Evolutionary conservation across 2,329 filamentous ascomycete species (phyloP).

Genomic region (Aspergillus neoniger): DNA sequence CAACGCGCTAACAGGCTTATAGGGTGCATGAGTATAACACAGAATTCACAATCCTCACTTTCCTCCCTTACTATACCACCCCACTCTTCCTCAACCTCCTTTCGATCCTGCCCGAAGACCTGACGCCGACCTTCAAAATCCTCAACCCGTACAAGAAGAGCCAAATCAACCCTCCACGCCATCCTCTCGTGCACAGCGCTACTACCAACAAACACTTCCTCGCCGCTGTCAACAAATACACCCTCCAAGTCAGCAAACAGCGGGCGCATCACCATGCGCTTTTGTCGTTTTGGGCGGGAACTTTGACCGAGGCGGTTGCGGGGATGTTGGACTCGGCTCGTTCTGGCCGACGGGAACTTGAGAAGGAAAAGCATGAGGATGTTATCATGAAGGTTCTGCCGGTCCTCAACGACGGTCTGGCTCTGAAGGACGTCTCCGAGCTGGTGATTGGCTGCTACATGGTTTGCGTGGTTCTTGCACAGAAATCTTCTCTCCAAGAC

Average conservation of each 20-base stretch:
- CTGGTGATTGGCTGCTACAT: conserved; percentile 88
- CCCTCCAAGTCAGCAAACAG: conserved; percentile 70
- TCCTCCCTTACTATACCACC: conserved; percentile 87
- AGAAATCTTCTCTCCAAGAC: conserved; percentile 78
- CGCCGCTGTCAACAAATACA: conserved; percentile 73
- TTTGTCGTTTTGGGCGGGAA: conserved; percentile 86
- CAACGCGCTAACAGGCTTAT: conserved; percentile 21
- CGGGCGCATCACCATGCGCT: conserved; percentile 75
- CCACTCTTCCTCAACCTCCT: conserved; percentile 83
- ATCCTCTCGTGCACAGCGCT: conserved; percentile 80
- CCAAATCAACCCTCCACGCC: conserved; percentile 72
- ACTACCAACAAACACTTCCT: conserved; percentile 77
- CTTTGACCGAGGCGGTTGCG: conserved; percentile 82
- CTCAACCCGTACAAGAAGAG: conserved; percentile 82
- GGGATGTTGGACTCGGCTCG: conserved; percentile 75
- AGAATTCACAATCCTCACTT: conserved; percentile 73
- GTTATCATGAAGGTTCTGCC: conserved; percentile 68
- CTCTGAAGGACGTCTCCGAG: conserved; percentile 73
- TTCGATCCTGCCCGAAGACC: conserved; percentile 74
- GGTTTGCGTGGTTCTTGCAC: conserved; percentile 80
- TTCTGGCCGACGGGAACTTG: conserved; percentile 73
- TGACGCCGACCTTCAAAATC: conserved; percentile 78
- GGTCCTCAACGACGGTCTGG: conserved; percentile 74
- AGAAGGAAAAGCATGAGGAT: conserved; percentile 78
- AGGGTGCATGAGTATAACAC: conserved; percentile 94